Base-by-base conservation (phyloP, 179 eudicot species). In the Camellia oleifera region DNA sequence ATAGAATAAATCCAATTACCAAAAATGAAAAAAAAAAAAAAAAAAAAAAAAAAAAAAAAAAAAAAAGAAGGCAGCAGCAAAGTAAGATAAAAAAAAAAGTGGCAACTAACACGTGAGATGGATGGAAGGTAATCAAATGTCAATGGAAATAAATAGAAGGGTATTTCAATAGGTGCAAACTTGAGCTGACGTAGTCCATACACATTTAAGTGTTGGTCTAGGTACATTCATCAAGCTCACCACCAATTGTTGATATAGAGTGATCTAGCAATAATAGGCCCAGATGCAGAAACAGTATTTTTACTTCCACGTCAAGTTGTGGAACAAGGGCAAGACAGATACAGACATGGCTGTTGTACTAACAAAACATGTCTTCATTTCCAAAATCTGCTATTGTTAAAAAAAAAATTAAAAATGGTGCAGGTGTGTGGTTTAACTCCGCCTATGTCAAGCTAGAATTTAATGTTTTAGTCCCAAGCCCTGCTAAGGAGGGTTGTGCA, bases 121-220 rank as follows among this genome's bases (percentile, higher is more conserved):
- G 26, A 61, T 17, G 61, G 65, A 11, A 65, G 61, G 23, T 13
- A 20, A 64, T 20, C 23, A 40, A 32, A 66, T 18, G 60, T 62
- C 40, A 20, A 50, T 10, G 54, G 42, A 72, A 14, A 53, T 64
- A 13, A 14, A 64, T 14, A 60, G 11, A 4, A 0, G 53, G 32
- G n/a, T 12, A 11, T 44, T 61, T 17, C 11, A 71, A 62, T 46
- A 61, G 56, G 66, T n/a, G 66, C 42, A 54, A 69, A 54, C 67
- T 69, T 69, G 56, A 69, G 80, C 66, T 53, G 50, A 4, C 53
- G 32, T 48, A 64, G 79, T 69, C 20, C 13, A 62, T 46, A 8
- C 68, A 45, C 45, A 12, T 44, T 32, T 18, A 44, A 53, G 14
- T 52, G 45, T 23, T 52, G 76, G 66, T 57, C 32, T 74, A 40